Evolutionary conservation across 108 stramenopile species (phyloP), one percentile per base, ranked within the genome.

Genomic region (Skeletonema menzelii): DNA sequence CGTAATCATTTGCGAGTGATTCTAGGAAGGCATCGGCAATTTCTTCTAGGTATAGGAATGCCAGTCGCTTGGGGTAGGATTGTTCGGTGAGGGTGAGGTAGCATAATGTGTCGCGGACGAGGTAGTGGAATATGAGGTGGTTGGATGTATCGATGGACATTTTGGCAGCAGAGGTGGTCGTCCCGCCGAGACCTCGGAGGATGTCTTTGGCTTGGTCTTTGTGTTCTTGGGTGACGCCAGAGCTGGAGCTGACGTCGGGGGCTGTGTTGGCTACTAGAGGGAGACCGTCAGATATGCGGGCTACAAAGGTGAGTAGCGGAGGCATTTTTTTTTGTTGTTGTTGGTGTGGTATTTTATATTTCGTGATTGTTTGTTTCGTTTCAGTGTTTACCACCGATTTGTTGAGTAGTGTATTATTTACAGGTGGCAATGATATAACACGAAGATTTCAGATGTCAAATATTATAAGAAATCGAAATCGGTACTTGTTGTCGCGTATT

Each of bases 1-100:
- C 92, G 69, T 91, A 91, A 56, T 96, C 93, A 46, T 84, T 72
- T 19, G 89, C 78, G 44, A 98, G 67, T 34, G 94, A 91, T 69
- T 88, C 82, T 56, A 94, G 66, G 72, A 98, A 90, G 14, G 83
- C 75, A 73, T 92, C 88, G 47, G 87, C 84, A 12, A 98, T 81
- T 83, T 99, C 97, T 63, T 97, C 96, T 17, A 99, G 82, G 76
- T 97, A 99, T 44, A 97, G 82, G 75, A 99, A 99, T 12, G 96
- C 95, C 56, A 96, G 71, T 49, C 97, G 88, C 83, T 98, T 98
- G n/a, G 98, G 98, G 85, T 98, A 99, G 53, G 84, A 66, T 49
- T 70, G 72, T 79, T 91, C 88, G 8, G 91, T 88, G 79, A 94
- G 67, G 0, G 91, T 82, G 19, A 95, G 75, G 42, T 91, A 96